Evolutionary conservation across 2,329 filamentous ascomycete genomes (phyloP), one percentile per base, ranked within the genome.

Genomic region (Botrytis fragariae): DNA sequence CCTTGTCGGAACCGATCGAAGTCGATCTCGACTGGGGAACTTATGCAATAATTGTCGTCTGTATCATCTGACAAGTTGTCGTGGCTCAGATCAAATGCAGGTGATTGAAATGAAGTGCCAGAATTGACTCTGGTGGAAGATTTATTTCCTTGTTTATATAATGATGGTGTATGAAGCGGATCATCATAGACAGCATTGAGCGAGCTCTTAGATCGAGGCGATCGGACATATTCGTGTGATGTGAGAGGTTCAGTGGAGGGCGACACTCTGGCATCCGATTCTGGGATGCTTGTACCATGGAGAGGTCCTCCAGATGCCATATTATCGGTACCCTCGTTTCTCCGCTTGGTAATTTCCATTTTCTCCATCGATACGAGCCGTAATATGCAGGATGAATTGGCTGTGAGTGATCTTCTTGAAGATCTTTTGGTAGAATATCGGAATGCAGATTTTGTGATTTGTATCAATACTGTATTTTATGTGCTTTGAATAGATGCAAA

Each of bases 141-240:
- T 44, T 5, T 7, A 25, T 39, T 12, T 63, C 4, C n/a, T 29
- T 44, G 3, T 20, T 63, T n/a, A 44, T 44, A 32, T 42, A 32
- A 20, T 44, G 61, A 63, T 29, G 61, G 39, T 4, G 16, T 16
- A 63, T 63, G 8, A 64, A 45, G 25, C 29, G 35, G 9, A 32
- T 64, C 42, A 32, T 64, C 42, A 42, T 7, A 3, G 18, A 45
- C 1, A 35, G 44, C 29, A 64, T 64, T 14, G 29, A 14, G 9
- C 18, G 18, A 22, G 2, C 12, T 35, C 1, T 45, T 12, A 3
- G 1, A 7, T 64, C 1, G 9, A 6, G 18, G 2, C 5, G 18
- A 32, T 25, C 6, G n/a, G 22, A 45, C 5, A 64, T 39, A 4
- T 16, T 54, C 64, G 32, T 12, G 25, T 39, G 35, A 62, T 18